Percentiles rank a stretch among this genome's conserved stretches.
phyloP scores from a whole-genome alignment of 768 basidiomycete genomes.

The Leccinum subtestaceum region DNA sequence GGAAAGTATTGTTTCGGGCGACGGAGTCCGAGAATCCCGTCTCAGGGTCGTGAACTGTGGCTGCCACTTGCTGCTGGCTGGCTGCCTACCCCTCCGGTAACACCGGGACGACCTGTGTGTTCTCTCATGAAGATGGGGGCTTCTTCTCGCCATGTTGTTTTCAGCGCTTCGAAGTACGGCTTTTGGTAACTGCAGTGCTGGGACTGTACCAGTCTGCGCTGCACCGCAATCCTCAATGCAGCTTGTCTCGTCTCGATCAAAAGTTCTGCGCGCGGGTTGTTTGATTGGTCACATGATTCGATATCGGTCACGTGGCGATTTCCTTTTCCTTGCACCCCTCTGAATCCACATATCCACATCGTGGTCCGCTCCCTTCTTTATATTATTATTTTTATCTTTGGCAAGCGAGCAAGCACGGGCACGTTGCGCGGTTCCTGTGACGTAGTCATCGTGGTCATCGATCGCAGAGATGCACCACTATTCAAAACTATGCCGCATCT shows the following conservation, averaged over 20 bases:
- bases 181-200: neutral
- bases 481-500: neutral
- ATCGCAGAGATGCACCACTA: neutral
- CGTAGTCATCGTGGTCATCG: conserved; percentile 16
- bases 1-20: neutral
- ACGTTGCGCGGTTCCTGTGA: conserved; percentile 28
- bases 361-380: conserved; percentile 10
- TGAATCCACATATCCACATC: conserved; percentile 15
- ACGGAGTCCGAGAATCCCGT: neutral
- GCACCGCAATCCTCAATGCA: neutral
- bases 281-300: neutral
- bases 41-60: neutral
- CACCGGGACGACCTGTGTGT: neutral
- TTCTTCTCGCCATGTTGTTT: neutral
- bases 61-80: neutral
- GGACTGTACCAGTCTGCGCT: neutral
- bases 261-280: neutral
- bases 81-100: neutral
- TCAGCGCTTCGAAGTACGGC: neutral
- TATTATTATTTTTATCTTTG: neutral
- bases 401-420: neutral
- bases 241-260: neutral
- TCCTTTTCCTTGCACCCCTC: neutral
- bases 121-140: neutral
- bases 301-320: conserved; percentile 2